Evolutionary conservation across 805 yeast species (phyloP), one percentile per base, ranked within the genome.

Genomic region (Kuraishia borneana): DNA sequence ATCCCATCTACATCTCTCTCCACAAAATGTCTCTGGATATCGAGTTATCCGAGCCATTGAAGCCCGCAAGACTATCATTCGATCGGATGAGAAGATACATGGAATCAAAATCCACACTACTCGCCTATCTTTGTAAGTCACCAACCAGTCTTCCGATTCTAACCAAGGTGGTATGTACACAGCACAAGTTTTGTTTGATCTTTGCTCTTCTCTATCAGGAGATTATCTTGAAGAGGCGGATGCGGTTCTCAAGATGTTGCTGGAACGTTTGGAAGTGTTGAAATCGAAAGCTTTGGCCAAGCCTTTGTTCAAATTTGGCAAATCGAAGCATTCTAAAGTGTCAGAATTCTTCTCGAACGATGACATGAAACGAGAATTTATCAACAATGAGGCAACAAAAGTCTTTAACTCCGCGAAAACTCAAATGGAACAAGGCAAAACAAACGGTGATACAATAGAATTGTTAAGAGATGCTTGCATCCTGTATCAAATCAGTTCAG

Each of bases 311-410:
- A 17, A 25, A 6, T 8, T 18, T 8, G 20, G n/a, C 10, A 28
- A 12, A 8, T 18, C n/a, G n/a, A 28, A 17, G 5, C n/a, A 30
- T 7, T 20, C 17, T 4, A 18, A 18, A 16, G 43, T 43, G 21
- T 14, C 18, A 3, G 40, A 37, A 17, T 20, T 40, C n/a, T 32
- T 44, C 5, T 30, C 33, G 7, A 35, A 37, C 29, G 34, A 36
- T 12, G 34, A 37, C 2, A 36, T 37, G 12, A 39, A 40, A 2
- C 29, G 48, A 18, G 26, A 28, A 20, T 37, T 42, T 20, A 31
- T 47, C 29, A 42, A 44, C 29, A 18, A 29, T 8, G 42, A 45
- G 46, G 42, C 47, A 26, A 17, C 37, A 10, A 34, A 18, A 3
- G 29, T 35, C 13, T 18, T 42, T 25, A 17, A 26, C 4, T 23